Percentiles rank a stretch among this genome's conserved stretches.
phyloP scores from a whole-genome alignment of 2,329 filamentous ascomycete species.

The Verticillium klebahnii region DNA sequence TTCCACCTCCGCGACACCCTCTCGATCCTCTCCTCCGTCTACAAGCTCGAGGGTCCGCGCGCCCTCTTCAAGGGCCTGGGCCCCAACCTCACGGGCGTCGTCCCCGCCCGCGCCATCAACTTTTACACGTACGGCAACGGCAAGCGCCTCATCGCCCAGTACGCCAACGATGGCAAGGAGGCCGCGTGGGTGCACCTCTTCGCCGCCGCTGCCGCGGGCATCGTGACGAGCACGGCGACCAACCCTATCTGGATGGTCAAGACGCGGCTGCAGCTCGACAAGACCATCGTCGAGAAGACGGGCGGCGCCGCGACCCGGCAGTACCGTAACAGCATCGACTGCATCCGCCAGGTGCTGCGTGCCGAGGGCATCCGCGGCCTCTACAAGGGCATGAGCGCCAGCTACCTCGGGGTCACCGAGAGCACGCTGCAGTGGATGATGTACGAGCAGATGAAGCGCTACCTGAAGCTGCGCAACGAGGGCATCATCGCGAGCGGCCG shows the following conservation, averaged over 20 bases:
- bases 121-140: slow-evolving; percentile 93
- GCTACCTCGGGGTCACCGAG: slow-evolving; percentile 86
- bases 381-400: slow-evolving; percentile 87
- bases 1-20: slow-evolving; percentile 82
- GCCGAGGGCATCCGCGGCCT: slow-evolving; percentile 77
- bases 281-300: slow-evolving; percentile 64
- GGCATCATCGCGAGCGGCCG: slow-evolving; percentile 53
- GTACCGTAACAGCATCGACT: slow-evolving; percentile 87
- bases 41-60: slow-evolving; percentile 74
- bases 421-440: slow-evolving; percentile 90
- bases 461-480: slow-evolving; percentile 61
- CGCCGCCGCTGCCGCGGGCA: slow-evolving; percentile 72
- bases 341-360: slow-evolving; percentile 73
- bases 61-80: slow-evolving; percentile 92
- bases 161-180: slow-evolving; percentile 67
- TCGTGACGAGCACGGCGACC: slow-evolving; percentile 84
- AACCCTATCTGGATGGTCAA: slow-evolving; percentile 98
- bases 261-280: slow-evolving; percentile 87
- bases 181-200: slow-evolving; percentile 72
- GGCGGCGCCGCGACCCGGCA: slow-evolving; percentile 53
- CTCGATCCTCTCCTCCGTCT: slow-evolving; percentile 77
- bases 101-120: slow-evolving; percentile 86
- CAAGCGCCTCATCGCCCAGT: slow-evolving; percentile 73
- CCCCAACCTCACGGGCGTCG: slow-evolving; percentile 83
- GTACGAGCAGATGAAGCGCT: slow-evolving; percentile 86